A percentile compares a stretch with the other conserved stretches of the same genome.
Evolutionary conservation across 768 basidiomycete species (phyloP).

Genomic region (Agaricus blazei): DNA sequence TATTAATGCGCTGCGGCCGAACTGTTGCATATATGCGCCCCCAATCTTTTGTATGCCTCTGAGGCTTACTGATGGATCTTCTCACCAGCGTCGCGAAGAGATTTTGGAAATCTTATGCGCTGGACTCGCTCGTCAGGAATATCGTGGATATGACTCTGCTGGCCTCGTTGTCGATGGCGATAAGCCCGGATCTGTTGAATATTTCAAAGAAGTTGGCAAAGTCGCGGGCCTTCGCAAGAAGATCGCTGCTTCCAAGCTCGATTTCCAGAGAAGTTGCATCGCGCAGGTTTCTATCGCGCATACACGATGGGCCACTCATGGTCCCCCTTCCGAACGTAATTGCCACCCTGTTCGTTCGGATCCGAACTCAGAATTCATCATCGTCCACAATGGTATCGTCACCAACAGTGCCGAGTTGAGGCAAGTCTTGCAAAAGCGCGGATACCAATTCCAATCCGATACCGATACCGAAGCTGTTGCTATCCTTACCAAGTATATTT

Average conservation of each 20-base stretch:
- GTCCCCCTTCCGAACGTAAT: constrained; percentile 80
- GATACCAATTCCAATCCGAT: constrained; percentile 90
- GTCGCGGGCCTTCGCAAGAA: constrained; percentile 89
- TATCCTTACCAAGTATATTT: constrained; percentile 93
- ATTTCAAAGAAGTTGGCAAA: constrained; percentile 98
- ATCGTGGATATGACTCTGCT: constrained; percentile 97
- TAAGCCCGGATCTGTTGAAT: constrained; percentile 65
- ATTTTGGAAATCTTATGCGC: constrained; percentile 87
- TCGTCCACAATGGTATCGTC: constrained; percentile 99
- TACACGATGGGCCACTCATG: constrained; percentile 99
- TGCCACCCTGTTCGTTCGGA: constrained; percentile 95
- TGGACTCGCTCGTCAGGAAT: constrained; percentile 93
- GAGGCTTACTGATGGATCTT: constrained; percentile 14
- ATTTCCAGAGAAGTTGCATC: constrained; percentile 72
- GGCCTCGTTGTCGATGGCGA: constrained; percentile 91
- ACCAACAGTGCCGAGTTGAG: constrained; percentile 89
- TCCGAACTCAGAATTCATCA: constrained; percentile 72
- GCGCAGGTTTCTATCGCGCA: constrained; percentile 97
- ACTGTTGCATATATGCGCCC: neutral
- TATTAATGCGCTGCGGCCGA: neutral
- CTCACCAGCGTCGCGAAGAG: constrained; percentile 73
- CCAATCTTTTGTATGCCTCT: too few species aligned
- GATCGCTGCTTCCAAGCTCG: constrained; percentile 65
- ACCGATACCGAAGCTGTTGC: constrained; percentile 98
- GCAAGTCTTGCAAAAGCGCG: constrained; percentile 91